A percentile compares a stretch with the other conserved stretches of the same genome.
Conservation (phyloP, 805 yeast genomes). For the Zygoascus bituminiphila region DNA sequence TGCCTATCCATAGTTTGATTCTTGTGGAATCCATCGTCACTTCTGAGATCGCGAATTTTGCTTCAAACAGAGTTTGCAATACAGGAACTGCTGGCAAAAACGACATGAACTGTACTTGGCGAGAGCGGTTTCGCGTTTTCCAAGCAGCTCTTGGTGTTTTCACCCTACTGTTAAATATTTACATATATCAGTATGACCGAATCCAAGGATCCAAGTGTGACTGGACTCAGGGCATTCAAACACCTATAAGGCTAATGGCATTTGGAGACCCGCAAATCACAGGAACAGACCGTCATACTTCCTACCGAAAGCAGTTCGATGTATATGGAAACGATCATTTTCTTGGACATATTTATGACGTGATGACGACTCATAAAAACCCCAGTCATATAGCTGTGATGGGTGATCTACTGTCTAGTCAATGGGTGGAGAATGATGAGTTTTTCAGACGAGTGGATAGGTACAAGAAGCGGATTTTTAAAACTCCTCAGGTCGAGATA, state of each 20-base stretch:
- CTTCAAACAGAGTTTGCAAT: no score
- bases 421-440: constrained; percentile 88
- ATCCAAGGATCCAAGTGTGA: constrained; percentile 13
- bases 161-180: constrained; percentile 46
- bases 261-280: constrained; percentile 97
- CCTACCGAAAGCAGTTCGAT: constrained; percentile 67
- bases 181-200: constrained; percentile 55
- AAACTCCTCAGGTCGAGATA: constrained; percentile 30
- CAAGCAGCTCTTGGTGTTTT: constrained; percentile 25
- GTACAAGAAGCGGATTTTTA: constrained; percentile 32
- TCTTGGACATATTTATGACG: constrained; percentile 70
- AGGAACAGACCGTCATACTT: constrained; percentile 70
- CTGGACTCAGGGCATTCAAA: constrained; percentile 10
- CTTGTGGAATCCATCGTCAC: no score
- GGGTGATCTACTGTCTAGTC: constrained; percentile 90
- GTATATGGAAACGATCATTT: constrained; percentile 85
- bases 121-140: background rate
- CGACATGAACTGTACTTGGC: background rate
- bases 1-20: no score
- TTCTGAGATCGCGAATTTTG: no score
- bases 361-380: constrained; percentile 51
- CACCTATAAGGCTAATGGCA: constrained; percentile 59
- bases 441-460: constrained; percentile 72
- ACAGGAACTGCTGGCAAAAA: no score
- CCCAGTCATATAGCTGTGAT: constrained; percentile 83